Percentiles rank a stretch among this genome's conserved stretches.
phyloP scores from a whole-genome alignment of 2,329 filamentous ascomycete species.

The Zalaria obscura region DNA sequence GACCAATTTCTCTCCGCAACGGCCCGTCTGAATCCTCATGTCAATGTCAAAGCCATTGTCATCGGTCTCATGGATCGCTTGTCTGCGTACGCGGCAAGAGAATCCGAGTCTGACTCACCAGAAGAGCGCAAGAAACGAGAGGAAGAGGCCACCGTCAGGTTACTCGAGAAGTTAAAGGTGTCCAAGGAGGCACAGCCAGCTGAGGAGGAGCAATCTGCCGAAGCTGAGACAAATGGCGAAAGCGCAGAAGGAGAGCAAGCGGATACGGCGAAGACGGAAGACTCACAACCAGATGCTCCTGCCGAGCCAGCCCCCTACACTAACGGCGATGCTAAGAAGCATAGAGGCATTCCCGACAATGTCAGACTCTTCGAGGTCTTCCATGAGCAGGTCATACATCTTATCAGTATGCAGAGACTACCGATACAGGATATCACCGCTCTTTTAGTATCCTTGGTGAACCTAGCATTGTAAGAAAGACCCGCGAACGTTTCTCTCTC shows the following conservation, averaged over 20 bases:
- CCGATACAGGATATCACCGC: slow-evolving; percentile 93
- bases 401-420: slow-evolving; percentile 81
- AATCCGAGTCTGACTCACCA: slow-evolving; percentile 55
- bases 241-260: slow-evolving; percentile 18
- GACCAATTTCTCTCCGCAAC: slow-evolving; percentile 92
- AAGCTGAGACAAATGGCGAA: slow-evolving; percentile 12
- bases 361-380: slow-evolving; percentile 94
- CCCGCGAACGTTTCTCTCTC: not conserved
- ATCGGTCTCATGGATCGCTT: slow-evolving; percentile 95
- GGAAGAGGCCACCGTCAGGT: slow-evolving; percentile 63
- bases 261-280: slow-evolving; percentile 16
- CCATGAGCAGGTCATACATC: slow-evolving; percentile 85
- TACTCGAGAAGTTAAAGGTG: slow-evolving; percentile 67
- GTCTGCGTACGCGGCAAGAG: slow-evolving; percentile 85
- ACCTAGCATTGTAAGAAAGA: slow-evolving; percentile 57
- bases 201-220: slow-evolving; percentile 6
- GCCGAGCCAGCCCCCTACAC: slow-evolving; percentile 20
- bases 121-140: slow-evolving; percentile 66
- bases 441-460: slow-evolving; percentile 81
- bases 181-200: slow-evolving; percentile 38
- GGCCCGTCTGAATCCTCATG: slow-evolving; percentile 82
- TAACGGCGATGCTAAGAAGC: slow-evolving; percentile 30
- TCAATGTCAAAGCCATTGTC: slow-evolving; percentile 95
- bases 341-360: slow-evolving; percentile 52
- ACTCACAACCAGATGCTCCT: slow-evolving; percentile 10